A percentile compares a stretch with the other conserved stretches of the same genome.
Conservation (phyloP, 2,329 filamentous ascomycete species). For the Talaromyces sp. region DNA sequence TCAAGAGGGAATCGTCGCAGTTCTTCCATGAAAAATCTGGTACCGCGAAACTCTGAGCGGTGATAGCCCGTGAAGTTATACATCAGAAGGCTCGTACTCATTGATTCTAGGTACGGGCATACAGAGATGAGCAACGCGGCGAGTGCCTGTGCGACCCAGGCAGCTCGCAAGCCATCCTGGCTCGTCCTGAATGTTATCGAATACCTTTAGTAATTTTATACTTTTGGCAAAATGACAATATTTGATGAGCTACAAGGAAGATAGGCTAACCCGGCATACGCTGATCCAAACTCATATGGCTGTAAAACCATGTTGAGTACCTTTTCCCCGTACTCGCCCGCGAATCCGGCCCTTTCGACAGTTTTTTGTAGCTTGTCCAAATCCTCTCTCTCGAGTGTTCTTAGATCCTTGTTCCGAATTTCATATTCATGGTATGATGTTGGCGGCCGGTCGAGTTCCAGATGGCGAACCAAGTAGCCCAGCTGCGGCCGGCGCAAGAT, state of each 20-base stretch:
- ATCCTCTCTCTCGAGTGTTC: slow-evolving; percentile 11
- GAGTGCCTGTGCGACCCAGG: slow-evolving; percentile 15
- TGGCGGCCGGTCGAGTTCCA: slow-evolving; percentile 7
- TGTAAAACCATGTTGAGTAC: slow-evolving; percentile 18
- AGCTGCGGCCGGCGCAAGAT: slow-evolving; percentile 16
- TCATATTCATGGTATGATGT: not conserved
- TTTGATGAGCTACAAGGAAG: not conserved
- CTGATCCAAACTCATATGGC: not conserved
- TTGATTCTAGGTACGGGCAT: slow-evolving; percentile 15
- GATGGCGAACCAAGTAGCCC: slow-evolving; percentile 15
- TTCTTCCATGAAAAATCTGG: not conserved
- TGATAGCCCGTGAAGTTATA: not conserved
- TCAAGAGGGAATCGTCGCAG: slow-evolving; percentile 11
- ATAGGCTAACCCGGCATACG: not conserved
- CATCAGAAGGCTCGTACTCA: slow-evolving; percentile 10
- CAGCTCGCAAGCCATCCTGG: not conserved
- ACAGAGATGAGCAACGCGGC: slow-evolving; percentile 15
- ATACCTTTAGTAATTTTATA: not conserved
- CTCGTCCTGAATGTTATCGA: not conserved
- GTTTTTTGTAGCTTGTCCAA: slow-evolving; percentile 11
- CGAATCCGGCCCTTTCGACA: slow-evolving; percentile 12
- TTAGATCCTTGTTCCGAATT: not conserved
- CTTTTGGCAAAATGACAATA: not conserved
- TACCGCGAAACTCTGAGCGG: too few species aligned
- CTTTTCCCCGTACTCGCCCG: not conserved